phyloP scores from a whole-genome alignment of 345 rosid genomes.

The Syzygium aqueum region DNA sequence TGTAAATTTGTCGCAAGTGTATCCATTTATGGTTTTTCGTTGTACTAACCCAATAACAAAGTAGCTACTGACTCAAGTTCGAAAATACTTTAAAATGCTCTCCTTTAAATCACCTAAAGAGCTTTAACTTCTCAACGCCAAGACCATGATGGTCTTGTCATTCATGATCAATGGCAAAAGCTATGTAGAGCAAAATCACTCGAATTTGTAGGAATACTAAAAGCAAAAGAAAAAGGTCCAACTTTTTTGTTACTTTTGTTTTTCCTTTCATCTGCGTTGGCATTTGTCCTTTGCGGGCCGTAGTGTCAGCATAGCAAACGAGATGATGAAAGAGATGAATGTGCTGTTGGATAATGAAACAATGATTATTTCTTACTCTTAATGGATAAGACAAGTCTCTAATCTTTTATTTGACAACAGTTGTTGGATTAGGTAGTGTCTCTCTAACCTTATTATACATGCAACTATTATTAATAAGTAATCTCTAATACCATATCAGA shows the following conservation, averaged over 20 bases:
- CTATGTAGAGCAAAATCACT: not conserved
- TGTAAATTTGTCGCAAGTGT: no score
- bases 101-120: not conserved
- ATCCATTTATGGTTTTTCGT: no score
- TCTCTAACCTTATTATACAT: not conserved
- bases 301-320: not conserved
- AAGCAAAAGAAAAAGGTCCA: not conserved
- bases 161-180: not conserved
- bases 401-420: not conserved
- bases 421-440: not conserved
- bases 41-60: not conserved
- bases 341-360: not conserved
- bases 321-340: not conserved
- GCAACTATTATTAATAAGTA: not conserved
- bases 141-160: not conserved
- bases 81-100: not conserved
- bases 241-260: not conserved
- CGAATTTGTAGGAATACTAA: not conserved
- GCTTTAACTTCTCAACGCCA: not conserved
- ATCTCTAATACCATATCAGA: not conserved
- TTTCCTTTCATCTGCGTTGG: not conserved
- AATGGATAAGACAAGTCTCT: not conserved
- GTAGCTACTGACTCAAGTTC: not conserved
- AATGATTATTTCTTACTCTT: not conserved
- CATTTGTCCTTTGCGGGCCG: not conserved